Conservation (phyloP, 768 basidiomycete genomes). For the Termitomyces sp. region DNA sequence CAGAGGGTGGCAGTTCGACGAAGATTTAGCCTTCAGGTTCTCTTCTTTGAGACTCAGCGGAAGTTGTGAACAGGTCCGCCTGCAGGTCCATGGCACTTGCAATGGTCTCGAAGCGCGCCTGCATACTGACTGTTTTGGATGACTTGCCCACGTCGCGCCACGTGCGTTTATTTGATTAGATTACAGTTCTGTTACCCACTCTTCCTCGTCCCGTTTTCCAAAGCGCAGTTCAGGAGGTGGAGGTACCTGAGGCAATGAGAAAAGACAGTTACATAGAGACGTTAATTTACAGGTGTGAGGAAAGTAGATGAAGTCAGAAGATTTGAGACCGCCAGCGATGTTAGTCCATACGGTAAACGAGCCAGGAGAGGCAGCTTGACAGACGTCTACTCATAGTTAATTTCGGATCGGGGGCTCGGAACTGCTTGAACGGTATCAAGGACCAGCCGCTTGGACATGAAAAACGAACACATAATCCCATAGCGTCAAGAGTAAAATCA, state of each 20-base stretch:
- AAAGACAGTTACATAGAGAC: neutral
- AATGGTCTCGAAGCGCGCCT: constrained; percentile 1
- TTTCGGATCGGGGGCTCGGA: neutral
- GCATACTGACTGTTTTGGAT: too few species aligned
- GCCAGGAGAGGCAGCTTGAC: neutral
- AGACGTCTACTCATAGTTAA: neutral
- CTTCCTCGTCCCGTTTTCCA: neutral
- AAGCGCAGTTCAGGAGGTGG: neutral
- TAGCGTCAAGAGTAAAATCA: neutral
- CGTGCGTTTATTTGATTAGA: neutral
- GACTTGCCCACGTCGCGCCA: neutral
- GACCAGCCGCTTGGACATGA: neutral
- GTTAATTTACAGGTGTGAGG: neutral
- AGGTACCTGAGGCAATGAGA: neutral
- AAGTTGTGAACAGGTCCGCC: neutral
- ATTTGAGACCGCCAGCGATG: neutral
- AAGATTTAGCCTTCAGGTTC: neutral
- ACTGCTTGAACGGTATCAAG: neutral
- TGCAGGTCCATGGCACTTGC: neutral
- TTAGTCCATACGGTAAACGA: neutral
- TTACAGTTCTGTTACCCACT: neutral
- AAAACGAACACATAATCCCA: neutral
- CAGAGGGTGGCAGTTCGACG: too few species aligned
- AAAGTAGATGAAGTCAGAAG: neutral
- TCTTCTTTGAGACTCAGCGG: neutral